A percentile compares a stretch with the other conserved stretches of the same genome.
These are phyloP conservation scores for Ustilago bromivora DNA, from an alignment of 1,284 basidiomycete genomes.

Conservation along the genomic window DNA sequence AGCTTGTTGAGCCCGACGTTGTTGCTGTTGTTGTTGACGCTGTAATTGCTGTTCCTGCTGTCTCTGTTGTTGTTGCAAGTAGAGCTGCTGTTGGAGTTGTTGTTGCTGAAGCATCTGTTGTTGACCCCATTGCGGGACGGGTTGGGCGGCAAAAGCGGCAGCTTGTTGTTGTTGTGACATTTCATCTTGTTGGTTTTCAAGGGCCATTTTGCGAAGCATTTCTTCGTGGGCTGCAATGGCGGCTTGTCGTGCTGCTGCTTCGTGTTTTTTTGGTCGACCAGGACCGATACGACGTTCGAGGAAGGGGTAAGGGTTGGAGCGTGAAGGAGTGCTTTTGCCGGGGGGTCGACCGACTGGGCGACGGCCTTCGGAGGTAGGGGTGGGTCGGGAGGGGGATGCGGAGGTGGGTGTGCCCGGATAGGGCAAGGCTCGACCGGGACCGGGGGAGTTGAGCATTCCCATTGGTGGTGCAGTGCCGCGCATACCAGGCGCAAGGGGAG, in stretches of 20 bases:
- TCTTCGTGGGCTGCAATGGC: constrained; percentile 42
- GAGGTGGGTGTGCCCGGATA: constrained; percentile 19
- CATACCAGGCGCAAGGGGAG: constrained; percentile 23
- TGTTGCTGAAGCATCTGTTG: constrained; percentile 43
- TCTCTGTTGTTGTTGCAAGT: constrained; percentile 26
- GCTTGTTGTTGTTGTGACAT: constrained; percentile 30
- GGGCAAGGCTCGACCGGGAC: constrained; percentile 29
- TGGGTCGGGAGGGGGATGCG: constrained; percentile 15
- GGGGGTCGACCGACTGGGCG: constrained; percentile 41
- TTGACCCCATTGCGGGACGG: constrained; percentile 42
- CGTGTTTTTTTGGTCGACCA: constrained; percentile 49
- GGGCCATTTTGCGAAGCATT: constrained; percentile 25
- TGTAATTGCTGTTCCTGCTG: constrained; percentile 19
- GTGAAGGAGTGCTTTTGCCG: constrained; percentile 36
- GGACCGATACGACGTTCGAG: constrained; percentile 44
- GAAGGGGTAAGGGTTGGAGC: constrained; percentile 45
- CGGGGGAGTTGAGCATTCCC: constrained; percentile 22
- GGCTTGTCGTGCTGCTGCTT: constrained; percentile 44
- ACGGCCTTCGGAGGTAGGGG: constrained; percentile 18
- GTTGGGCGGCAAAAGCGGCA: constrained; percentile 24
- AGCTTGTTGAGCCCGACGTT: constrained; percentile 23
- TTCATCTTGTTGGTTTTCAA: constrained; percentile 31
- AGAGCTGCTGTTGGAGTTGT: constrained; percentile 26
- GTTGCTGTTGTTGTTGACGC: constrained; percentile 27
- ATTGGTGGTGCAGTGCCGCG: constrained; percentile 1